A percentile compares a stretch with the other conserved stretches of the same genome.
Conservation (phyloP, 164 flowering plant species). For the Magnolia kwangsiensis region DNA sequence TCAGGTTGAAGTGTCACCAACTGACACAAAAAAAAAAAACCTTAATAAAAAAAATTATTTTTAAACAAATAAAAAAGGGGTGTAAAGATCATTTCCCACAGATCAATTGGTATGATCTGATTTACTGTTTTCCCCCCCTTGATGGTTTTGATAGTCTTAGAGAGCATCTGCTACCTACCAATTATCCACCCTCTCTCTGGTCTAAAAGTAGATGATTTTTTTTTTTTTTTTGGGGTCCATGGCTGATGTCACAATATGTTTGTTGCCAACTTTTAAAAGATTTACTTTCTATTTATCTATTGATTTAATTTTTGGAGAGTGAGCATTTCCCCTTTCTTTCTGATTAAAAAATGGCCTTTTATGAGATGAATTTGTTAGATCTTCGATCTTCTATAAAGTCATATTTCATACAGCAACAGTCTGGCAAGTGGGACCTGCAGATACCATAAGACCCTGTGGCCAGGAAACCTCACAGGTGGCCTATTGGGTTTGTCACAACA, state of each 20-base stretch:
- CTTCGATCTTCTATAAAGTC: not conserved
- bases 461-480: too few relatives aligned
- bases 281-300: not conserved
- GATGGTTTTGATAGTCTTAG: not conserved
- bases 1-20: not conserved
- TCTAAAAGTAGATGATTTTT: not conserved
- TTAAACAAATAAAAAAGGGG: too few relatives aligned
- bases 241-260: not conserved
- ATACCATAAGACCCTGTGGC: too few relatives aligned
- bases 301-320: not conserved
- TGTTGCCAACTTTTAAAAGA: not conserved
- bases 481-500: too few relatives aligned
- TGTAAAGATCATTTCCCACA: not conserved
- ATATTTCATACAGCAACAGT: too few relatives aligned
- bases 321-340: not conserved
- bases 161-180: not conserved
- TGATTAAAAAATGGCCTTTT: not conserved
- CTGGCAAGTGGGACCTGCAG: too few relatives aligned
- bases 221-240: not conserved
- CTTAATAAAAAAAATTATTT: too few relatives aligned
- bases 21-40: too few relatives aligned
- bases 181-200: not conserved
- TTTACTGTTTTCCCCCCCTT: not conserved
- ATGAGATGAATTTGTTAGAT: not conserved
- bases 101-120: not conserved